Percentiles rank a stretch among this genome's conserved stretches.
Evolutionary conservation across 805 yeast species (phyloP).

Genomic region (Candida ponderosae): DNA sequence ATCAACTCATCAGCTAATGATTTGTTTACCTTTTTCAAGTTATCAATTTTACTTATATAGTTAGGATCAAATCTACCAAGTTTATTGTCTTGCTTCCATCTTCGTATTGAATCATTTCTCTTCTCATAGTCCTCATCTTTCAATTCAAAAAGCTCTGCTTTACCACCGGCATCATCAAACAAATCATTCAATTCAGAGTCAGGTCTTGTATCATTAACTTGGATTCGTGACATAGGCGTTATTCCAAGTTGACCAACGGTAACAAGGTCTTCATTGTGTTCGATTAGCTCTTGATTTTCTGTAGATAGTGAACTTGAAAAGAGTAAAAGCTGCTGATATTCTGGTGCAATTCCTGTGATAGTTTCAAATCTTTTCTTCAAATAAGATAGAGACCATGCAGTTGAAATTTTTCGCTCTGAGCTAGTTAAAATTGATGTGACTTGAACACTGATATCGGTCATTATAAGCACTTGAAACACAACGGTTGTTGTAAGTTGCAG

Average conservation of each 20-base stretch:
- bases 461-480: no score
- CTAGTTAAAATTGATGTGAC: slow-evolving; percentile 61
- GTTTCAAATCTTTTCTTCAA: slow-evolving; percentile 51
- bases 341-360: slow-evolving; percentile 68
- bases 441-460: slow-evolving; percentile 39
- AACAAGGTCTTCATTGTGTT: slow-evolving; percentile 9
- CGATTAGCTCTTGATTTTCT: slow-evolving; percentile 21
- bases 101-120: slow-evolving; percentile 54
- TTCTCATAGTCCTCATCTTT: slow-evolving; percentile 55
- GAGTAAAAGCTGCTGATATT: slow-evolving; percentile 40
- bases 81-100: slow-evolving; percentile 65
- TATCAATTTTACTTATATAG: slow-evolving; percentile 23
- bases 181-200: slow-evolving; percentile 41
- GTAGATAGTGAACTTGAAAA: slow-evolving; percentile 27
- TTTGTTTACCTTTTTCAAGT: slow-evolving; percentile 17
- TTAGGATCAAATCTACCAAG: slow-evolving; percentile 69
- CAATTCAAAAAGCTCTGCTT: slow-evolving; percentile 35
- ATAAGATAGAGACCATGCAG: slow-evolving; percentile 49
- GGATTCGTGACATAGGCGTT: slow-evolving; percentile 38
- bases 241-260: slow-evolving; percentile 12
- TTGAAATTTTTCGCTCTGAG: slow-evolving; percentile 60
- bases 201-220: slow-evolving; percentile 49
- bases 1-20: slow-evolving; percentile 26
- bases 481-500: not conserved
- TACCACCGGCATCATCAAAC: slow-evolving; percentile 24